These are phyloP conservation scores for Cinnamomum chago DNA, from an alignment of 164 flowering plant species.

Conservation along the genomic window DNA sequence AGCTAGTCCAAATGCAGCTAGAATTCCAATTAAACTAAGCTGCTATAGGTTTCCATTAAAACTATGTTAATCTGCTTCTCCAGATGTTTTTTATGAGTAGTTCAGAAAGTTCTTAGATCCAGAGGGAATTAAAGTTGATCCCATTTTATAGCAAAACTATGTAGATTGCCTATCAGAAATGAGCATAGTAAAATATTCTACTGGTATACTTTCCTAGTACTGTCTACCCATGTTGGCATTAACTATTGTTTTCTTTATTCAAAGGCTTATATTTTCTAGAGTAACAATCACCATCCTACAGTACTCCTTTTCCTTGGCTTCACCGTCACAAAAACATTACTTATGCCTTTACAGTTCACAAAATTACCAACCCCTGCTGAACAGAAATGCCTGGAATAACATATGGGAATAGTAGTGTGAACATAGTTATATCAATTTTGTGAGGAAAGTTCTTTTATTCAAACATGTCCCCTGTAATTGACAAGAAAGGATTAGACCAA, in stretches of 20 bases:
- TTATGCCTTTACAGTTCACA: conserved; percentile 1
- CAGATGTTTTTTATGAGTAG: too few relatives aligned
- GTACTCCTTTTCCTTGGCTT: not conserved
- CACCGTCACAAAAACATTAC: not conserved
- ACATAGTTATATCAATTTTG: not conserved
- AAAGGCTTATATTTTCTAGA: not conserved
- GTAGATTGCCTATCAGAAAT: too few relatives aligned
- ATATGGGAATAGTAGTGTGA: not conserved
- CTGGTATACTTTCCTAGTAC: not conserved
- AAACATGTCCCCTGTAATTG: too few relatives aligned
- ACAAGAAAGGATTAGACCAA: not conserved
- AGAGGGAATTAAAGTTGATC: too few relatives aligned
- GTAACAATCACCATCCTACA: not conserved
- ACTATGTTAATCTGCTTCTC: too few relatives aligned
- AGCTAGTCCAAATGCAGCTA: too few relatives aligned
- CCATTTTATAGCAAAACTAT: too few relatives aligned
- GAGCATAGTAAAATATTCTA: not conserved
- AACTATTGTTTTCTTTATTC: not conserved
- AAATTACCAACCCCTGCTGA: not conserved
- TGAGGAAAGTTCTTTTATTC: too few relatives aligned
- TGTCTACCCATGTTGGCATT: not conserved
- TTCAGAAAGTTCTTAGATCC: too few relatives aligned
- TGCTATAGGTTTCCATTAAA: too few relatives aligned
- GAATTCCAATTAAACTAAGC: too few relatives aligned
- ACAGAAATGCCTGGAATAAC: not conserved